Evolutionary conservation across 169 alveolate genomes (phyloP), one percentile per base, ranked within the genome.

Genomic region (Plasmodium chabaudi): DNA sequence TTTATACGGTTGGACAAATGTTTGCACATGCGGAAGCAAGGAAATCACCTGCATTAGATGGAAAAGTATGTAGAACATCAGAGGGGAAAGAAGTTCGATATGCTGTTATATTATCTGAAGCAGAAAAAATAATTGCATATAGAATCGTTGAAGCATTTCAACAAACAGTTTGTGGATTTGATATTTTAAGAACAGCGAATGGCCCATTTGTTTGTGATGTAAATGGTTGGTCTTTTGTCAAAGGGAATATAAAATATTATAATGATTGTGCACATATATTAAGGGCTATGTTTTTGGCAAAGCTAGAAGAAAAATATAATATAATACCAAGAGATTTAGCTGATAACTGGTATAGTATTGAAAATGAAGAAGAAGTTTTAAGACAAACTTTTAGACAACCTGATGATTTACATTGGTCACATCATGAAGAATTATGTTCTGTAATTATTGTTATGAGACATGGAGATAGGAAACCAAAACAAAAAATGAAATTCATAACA

Each of bases 11-110:
- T 17, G 99, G 99, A 1, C 96, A 96, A 19, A 96, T 97, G 93
- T 98, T 97, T 92, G 98, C 99, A 9, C 99, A 98, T 91, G 99
- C 99, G 0, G 99, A 98, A 92, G 99, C 99, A 5, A 93, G 99
- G 64, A 98, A 98, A 87, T 94, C 99, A 72, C 99, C 99, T 23
- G 88, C 98, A 19, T 92, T 98, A 53, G 99, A 97, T 90, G 99
- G 99, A 13, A 93, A 93, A 63, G 97, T 95, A 1, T 90, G 93
- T 61, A 91, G 98, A 88, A 95, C 97, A 23, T 75, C 93, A 15
- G 97, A 97, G 42, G 99, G 99, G 13, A 98, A 98, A 91, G 99
- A 98, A 90, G 97, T 97, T 25, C 91, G 99, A 88, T 97, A 96
- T 90, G 99, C 99, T 9, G 99, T 98, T 5, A 96, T 97, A 69